Evolutionary conservation across 306 rosid species (phyloP).

Genomic region (Mucuna pruriens): DNA sequence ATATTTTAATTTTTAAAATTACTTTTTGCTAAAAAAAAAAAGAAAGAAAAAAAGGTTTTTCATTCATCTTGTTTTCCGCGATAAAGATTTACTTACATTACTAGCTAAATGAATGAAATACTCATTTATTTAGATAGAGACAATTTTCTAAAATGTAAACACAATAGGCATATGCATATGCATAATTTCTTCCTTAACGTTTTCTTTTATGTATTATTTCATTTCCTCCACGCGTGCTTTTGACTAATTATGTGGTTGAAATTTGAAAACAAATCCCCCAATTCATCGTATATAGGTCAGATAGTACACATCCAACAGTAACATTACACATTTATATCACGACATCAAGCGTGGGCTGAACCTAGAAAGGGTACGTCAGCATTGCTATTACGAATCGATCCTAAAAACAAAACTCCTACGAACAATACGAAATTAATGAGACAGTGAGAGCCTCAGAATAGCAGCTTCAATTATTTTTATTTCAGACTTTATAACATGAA

Average conservation of each 20-base stretch:
- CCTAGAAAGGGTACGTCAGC: not conserved
- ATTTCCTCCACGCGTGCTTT: not conserved
- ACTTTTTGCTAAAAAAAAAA: no score
- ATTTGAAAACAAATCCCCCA: not conserved
- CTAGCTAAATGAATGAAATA: not conserved
- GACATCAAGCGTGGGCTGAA: not conserved
- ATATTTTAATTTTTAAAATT: no score
- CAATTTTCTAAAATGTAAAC: not conserved
- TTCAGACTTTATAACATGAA: not conserved
- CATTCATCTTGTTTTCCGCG: no score
- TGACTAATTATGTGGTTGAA: not conserved
- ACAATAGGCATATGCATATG: not conserved
- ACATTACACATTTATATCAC: not conserved
- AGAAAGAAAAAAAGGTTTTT: no score
- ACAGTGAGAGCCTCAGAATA: no score
- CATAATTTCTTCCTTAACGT: not conserved
- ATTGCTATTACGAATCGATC: not conserved
- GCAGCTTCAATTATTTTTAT: not conserved
- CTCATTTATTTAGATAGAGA: not conserved
- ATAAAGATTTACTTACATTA: no score
- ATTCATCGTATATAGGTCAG: not conserved
- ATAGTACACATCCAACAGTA: not conserved
- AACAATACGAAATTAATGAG: not conserved
- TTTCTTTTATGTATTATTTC: no score
- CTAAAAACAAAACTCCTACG: not conserved